Evolutionary conservation across 257 asterid species (phyloP), one percentile per base, ranked within the genome.

Genomic region (Cynanchum wilfordii): DNA sequence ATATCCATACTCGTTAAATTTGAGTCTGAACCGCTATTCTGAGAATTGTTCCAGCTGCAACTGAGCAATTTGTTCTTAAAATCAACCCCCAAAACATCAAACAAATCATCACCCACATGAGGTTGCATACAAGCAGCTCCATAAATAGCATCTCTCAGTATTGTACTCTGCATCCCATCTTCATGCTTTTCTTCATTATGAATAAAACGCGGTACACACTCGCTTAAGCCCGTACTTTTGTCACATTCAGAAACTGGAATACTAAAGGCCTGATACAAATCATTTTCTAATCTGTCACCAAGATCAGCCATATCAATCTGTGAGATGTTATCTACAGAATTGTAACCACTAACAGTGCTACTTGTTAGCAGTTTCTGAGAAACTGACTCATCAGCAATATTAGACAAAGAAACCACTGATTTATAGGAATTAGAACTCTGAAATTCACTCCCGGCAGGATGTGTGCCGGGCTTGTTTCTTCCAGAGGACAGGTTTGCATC

Each of bases 1-100:
- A 64, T 78, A 58, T 81, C 80, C 82, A 76, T 62, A 64, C 51
- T 68, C 20, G 73, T 82, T 57, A 64, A n/a, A 69, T 70, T 69
- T n/a, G 83, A 73, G 36, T 79, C 73, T 5, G 85, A 76, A 73
- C 75, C 83, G 36, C 79, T 76, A 72, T 66, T 71, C 72, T 71
- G 74, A 36, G 65, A 30, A 75, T 78, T 82, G 64, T 79, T 79
- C 90, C 87, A 82, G 78, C 82, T 68, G 69, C 84, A 78, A 67
- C 80, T 85, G 51, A 91, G 78, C 52, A 90, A 68, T 63, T 85
- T 89, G 71, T 80, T 84, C 79, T 85, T 90, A 69, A 89, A 90
- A 78, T 90, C 97, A 56, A 88, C 88, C 47, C 98, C 98, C 85
- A 90, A 79, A 78, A 90, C 77, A 76, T 93, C 98, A 45, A 88